Percentiles rank a stretch among this genome's conserved stretches.
Conservation (phyloP, 164 flowering plant genomes). For the Sedum album region DNA sequence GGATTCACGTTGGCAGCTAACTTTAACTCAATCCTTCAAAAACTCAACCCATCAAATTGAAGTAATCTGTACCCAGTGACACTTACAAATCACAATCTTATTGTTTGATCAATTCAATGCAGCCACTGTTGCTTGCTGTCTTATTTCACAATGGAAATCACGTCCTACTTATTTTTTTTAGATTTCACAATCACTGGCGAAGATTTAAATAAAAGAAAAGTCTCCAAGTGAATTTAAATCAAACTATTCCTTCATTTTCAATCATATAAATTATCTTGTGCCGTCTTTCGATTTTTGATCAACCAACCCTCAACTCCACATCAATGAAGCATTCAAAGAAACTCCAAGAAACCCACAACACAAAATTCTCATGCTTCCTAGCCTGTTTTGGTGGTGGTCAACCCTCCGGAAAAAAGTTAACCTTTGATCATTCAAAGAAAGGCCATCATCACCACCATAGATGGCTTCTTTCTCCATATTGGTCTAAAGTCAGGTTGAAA, state of each 20-base stretch:
- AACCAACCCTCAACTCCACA: background rate
- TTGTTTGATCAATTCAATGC: no score
- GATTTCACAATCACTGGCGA: background rate
- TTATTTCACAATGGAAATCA: background rate
- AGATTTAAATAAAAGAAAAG: no score
- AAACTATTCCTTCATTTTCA: no score
- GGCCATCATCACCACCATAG: background rate
- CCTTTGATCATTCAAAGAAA: slow-evolving; percentile 1
- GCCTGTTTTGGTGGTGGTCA: slow-evolving; percentile 6
- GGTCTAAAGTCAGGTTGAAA: background rate
- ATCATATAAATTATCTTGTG: background rate
- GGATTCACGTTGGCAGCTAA: no score
- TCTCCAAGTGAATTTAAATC: background rate
- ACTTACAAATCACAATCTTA: no score
- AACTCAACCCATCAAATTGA: no score
- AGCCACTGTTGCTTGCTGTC: background rate
- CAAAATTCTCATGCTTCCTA: slow-evolving; percentile 1
- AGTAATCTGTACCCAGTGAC: no score
- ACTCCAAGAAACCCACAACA: background rate
- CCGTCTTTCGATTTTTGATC: background rate
- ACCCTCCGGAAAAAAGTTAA: slow-evolving; percentile 3
- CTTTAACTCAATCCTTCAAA: no score
- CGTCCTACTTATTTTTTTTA: background rate
- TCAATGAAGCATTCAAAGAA: background rate
- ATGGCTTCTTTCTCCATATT: slow-evolving; percentile 6